Evolutionary conservation across 2,329 filamentous ascomycete species (phyloP).

Genomic region (Zymoseptoria pseudotritici): DNA sequence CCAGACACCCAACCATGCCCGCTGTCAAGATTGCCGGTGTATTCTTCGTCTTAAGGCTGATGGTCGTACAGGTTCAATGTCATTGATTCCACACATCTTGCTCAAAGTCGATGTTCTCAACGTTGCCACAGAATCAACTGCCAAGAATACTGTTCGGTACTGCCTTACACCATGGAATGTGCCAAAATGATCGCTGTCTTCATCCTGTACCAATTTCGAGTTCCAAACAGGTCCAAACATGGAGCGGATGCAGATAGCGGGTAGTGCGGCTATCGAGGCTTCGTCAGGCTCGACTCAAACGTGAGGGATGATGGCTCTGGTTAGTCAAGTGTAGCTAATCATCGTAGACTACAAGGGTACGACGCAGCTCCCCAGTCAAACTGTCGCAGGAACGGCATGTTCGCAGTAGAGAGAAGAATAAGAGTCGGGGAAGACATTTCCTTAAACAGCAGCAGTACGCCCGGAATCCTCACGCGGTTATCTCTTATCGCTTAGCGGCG

Average conservation of each 20-base stretch:
- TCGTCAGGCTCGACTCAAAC: neutral
- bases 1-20: neutral
- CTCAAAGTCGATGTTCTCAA: no score
- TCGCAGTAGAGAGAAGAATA: neutral
- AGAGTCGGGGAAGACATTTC: neutral
- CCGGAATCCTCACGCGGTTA: neutral
- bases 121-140: no score
- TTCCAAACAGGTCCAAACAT: neutral
- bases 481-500: neutral
- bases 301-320: neutral
- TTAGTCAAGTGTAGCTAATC: neutral
- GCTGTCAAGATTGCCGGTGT: neutral
- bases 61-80: neutral
- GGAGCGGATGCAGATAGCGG: neutral
- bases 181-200: no score
- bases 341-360: neutral
- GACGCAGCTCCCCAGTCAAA: neutral
- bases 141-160: no score
- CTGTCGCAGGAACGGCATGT: neutral
- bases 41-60: neutral
- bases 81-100: neutral
- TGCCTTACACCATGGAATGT: no score
- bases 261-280: neutral
- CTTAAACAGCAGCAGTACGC: neutral
- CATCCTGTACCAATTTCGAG: no score